Evolutionary conservation across 768 basidiomycete genomes (phyloP).

Genomic region (Porpolomopsis calyptriformis): DNA sequence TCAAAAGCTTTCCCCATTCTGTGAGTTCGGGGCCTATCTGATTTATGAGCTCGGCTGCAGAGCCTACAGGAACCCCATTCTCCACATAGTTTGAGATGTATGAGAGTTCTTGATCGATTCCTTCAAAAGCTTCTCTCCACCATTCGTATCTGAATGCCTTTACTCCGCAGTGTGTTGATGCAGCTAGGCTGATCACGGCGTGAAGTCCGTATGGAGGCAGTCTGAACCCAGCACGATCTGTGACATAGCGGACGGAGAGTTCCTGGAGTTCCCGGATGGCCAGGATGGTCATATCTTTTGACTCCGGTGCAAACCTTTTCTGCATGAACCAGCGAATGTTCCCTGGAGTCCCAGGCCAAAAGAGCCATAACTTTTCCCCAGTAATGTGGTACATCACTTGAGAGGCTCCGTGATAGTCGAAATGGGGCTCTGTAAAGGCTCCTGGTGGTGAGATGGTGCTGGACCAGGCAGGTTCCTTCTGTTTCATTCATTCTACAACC

Average conservation of each 20-base stretch:
- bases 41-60: too few relatives aligned
- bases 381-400: not conserved
- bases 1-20: too few relatives aligned
- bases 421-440: not conserved
- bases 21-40: too few relatives aligned
- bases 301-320: not conserved
- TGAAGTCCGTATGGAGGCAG: not conserved
- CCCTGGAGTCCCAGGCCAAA: not conserved
- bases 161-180: not conserved
- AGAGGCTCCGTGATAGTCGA: not conserved
- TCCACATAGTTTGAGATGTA: too few relatives aligned
- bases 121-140: not conserved
- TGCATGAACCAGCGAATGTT: not conserved
- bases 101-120: not conserved
- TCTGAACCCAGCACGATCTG: not conserved
- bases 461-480: not conserved
- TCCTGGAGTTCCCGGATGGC: not conserved
- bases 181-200: not conserved
- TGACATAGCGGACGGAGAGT: not conserved
- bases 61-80: too few relatives aligned
- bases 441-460: not conserved
- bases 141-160: not conserved
- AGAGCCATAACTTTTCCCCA: not conserved
- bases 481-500: not conserved
- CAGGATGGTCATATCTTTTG: not conserved